Base-by-base conservation (phyloP, 345 rosid species). In the Corymbia maculata region DNA sequence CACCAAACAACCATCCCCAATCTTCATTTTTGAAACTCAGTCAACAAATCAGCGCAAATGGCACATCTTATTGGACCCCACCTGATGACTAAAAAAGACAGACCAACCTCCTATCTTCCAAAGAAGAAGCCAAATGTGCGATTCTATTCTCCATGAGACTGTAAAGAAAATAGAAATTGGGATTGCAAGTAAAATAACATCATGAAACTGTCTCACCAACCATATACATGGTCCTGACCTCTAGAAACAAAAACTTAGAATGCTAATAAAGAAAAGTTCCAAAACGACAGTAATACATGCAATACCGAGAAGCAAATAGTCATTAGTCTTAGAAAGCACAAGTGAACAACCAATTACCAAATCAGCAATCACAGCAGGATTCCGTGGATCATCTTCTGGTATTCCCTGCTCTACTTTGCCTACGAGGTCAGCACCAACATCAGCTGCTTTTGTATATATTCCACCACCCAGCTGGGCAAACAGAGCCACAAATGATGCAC, bases 381-480 rank as follows among this genome's bases (percentile, higher is more conserved):
- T 98, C 87, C 99, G 94, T 87, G 99, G 99, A 94, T 98, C 99
- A 94, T 98, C 99, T 94, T 98, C 99, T 7, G 99, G 99, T 91
- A 98, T 98, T 86, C 99, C 99, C 94, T 97, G 99, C 93, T 98
- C 99, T 55, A 98, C 97, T 98, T 98, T 97, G 89, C 99, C 99
- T 87, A 98, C 99, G 52, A 98, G 99, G 89, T 98, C 99, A 88
- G 99, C 99, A 87, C 99, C 99, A 86, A 98, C 99, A 94, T 98
- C 99, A 92, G 99, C 99, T 84, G 99, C 99, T 94, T 98, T 98
- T 50, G 99, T 98, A 89, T 89, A 98, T 93, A 97, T 98, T 89
- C 99, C 99, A 91, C 99, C 99, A 93, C 99, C 99, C 92, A 98
- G 93, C 93, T 98, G 99, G 92, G 99, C 99, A 91, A 98, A 98